Base-by-base conservation (phyloP, 2,329 filamentous ascomycete species). In the Parafenestella ontariensis region DNA sequence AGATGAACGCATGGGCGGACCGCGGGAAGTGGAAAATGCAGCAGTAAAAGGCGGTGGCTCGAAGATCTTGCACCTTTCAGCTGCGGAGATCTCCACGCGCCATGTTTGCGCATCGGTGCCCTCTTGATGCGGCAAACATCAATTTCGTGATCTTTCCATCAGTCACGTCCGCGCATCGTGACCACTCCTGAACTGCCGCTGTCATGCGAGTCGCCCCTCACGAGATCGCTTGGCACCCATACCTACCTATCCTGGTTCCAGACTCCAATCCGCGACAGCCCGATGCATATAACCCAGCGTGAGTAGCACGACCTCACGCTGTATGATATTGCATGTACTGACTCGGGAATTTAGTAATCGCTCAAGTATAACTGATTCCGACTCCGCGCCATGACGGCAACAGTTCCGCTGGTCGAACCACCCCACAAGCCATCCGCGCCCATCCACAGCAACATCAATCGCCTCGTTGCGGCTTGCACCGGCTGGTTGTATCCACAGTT, bases 341-440 rank as follows among this genome's bases (percentile, higher is more conserved):
- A 15, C 21, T 21, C 17, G 20, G n/a, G 11, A 13, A 11, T 23
- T 40, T 40, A 40, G 18, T 40, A 40, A 40, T 40, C 17, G 37
- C 20, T n/a, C 37, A 23, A 11, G 13, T 24, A 11, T 36, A 49
- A 21, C 17, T 44, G 8, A 33, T 8, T 47, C 52, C 45, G 51
- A 43, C 44, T 56, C 56, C 47, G 45, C 46, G 55, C 40, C 48
- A 55, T 51, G 23, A 23, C 41, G 24, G 21, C 29, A 46, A 40
- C 41, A 26, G 45, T 49, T 47, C 52, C 48, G 52, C 48, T 55
- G 39, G 33, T 39, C 45, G 26, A 45, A 31, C 33, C 17, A 34
- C 24, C 46, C 42, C 20, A 41, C 41, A 28, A 10, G n/a, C 7
- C 34, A 26, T 43, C 24, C n/a, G 41, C 23, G 5, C 29, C 5